phyloP scores from a whole-genome alignment of 2,329 filamentous ascomycete genomes.

The Microsporum audouinii region DNA sequence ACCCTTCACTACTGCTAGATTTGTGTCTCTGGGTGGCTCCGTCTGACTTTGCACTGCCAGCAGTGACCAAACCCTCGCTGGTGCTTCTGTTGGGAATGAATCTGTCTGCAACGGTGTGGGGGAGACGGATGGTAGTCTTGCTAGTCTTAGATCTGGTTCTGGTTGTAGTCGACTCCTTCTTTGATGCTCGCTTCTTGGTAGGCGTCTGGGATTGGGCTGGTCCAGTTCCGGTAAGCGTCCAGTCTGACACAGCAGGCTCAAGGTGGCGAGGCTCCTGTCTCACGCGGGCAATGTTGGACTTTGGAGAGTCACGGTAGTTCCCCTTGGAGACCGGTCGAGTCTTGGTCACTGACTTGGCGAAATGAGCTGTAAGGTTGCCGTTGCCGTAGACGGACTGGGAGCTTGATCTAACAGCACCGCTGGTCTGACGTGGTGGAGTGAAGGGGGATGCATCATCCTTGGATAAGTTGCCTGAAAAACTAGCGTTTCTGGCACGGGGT shows the following conservation, averaged over 20 bases:
- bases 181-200: slow-evolving; percentile 6
- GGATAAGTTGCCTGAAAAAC: slow-evolving; percentile 32
- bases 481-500: slow-evolving; percentile 53
- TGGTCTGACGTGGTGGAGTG: slow-evolving; percentile 55
- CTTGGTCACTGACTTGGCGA: slow-evolving; percentile 52
- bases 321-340: slow-evolving; percentile 43
- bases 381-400: slow-evolving; percentile 61
- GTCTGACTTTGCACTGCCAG: slow-evolving; percentile 73
- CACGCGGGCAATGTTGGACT: slow-evolving; percentile 61
- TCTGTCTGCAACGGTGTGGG: slow-evolving; percentile 66
- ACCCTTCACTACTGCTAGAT: slow-evolving; percentile 58
- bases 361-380: slow-evolving; percentile 66
- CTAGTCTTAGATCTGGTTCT: slow-evolving; percentile 28
- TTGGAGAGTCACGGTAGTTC: slow-evolving; percentile 70
- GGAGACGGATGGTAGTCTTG: slow-evolving; percentile 56
- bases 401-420: slow-evolving; percentile 42
- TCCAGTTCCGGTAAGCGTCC: slow-evolving; percentile 76
- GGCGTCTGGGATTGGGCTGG: slow-evolving; percentile 42
- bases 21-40: slow-evolving; percentile 60
- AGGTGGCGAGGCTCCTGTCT: slow-evolving; percentile 68
- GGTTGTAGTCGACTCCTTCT: slow-evolving; percentile 24
- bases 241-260: slow-evolving; percentile 86
- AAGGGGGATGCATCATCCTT: slow-evolving; percentile 60
- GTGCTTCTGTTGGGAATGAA: slow-evolving; percentile 92
- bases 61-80: slow-evolving; percentile 76